Percentiles rank a stretch among this genome's conserved stretches.
Conservation (phyloP, 148 eudicot genomes). For the Nepenthes mirabilis region DNA sequence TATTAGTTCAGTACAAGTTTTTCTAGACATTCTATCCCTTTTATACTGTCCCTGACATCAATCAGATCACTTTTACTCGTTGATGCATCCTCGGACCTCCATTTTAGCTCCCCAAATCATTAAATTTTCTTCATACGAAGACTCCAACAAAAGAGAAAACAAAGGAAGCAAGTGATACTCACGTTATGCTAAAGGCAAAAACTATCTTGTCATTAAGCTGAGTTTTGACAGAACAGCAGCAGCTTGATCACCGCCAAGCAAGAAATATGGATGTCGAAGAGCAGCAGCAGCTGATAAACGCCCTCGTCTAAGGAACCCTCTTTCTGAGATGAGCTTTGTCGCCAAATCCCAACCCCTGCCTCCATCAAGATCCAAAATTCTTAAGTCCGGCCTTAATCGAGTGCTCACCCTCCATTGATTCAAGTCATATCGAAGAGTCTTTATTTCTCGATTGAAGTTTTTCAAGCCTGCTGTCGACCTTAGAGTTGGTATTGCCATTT, state of each 20-base stretch:
- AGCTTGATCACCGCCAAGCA: slow-evolving; percentile 92
- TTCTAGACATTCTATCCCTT: too few species aligned
- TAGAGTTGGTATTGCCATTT: slow-evolving; percentile 79
- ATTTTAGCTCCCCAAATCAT: too few species aligned
- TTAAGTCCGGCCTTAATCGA: slow-evolving; percentile 62
- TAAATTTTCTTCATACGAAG: too few species aligned
- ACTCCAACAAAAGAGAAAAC: not conserved
- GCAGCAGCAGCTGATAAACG: slow-evolving; percentile 96
- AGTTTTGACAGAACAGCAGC: slow-evolving; percentile 86
- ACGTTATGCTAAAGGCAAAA: slow-evolving; percentile 3
- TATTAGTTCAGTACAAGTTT: too few species aligned
- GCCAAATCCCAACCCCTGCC: slow-evolving; percentile 97
- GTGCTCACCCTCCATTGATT: slow-evolving; percentile 73
- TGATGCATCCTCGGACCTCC: too few species aligned
- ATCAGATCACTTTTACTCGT: too few species aligned
- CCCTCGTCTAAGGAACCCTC: slow-evolving; percentile 61
- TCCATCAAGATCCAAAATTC: slow-evolving; percentile 78
- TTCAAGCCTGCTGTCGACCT: slow-evolving; percentile 74
- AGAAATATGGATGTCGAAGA: slow-evolving; percentile 89
- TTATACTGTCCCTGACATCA: too few species aligned
- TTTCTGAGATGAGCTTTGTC: slow-evolving; percentile 80
- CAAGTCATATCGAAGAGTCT: slow-evolving; percentile 56
- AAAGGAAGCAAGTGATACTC: slow-evolving; percentile 3
- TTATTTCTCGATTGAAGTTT: slow-evolving; percentile 72
- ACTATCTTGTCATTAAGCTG: slow-evolving; percentile 40